Evolutionary conservation across 768 basidiomycete species (phyloP).

Genomic region (Inosperma sp.): DNA sequence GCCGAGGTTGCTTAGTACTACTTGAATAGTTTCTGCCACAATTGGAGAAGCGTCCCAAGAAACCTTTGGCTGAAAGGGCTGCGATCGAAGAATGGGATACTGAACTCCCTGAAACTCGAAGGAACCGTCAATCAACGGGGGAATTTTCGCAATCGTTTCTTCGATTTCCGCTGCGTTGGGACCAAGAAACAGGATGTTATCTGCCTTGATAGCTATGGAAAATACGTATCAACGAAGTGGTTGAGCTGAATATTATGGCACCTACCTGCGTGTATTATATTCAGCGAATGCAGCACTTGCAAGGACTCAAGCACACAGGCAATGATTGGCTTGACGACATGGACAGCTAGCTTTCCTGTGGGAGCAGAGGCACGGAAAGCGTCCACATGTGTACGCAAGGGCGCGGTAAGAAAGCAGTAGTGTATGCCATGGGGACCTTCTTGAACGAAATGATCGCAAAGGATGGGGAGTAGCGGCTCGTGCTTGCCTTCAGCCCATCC

Average conservation of each 20-base stretch:
- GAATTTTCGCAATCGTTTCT: background rate
- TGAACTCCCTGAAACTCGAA: background rate
- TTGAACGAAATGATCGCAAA: constrained; percentile 1
- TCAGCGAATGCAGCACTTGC: constrained; percentile 2
- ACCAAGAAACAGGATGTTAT: constrained; percentile 1
- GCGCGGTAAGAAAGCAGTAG: constrained; percentile 1
- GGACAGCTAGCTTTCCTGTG: constrained; percentile 2
- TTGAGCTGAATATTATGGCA: background rate
- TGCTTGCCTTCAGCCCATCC: background rate
- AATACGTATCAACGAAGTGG: background rate
- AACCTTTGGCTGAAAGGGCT: background rate
- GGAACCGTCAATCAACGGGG: constrained; percentile 1
- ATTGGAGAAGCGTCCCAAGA: constrained; percentile 4
- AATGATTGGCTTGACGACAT: constrained; percentile 5
- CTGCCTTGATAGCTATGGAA: background rate
- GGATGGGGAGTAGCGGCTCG: background rate
- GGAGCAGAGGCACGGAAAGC: constrained; percentile 4
- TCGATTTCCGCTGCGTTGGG: background rate
- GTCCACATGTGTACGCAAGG: background rate
- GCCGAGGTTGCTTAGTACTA: constrained; percentile 2
- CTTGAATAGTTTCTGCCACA: constrained; percentile 2
- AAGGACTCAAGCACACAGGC: constrained; percentile 3
- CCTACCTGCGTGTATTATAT: constrained; percentile 1
- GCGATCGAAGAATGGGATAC: constrained; percentile 4
- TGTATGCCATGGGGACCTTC: background rate